These are phyloP conservation scores for Candida smagusa DNA, from an alignment of 1,139 yeast genomes.

Conservation along the genomic window DNA sequence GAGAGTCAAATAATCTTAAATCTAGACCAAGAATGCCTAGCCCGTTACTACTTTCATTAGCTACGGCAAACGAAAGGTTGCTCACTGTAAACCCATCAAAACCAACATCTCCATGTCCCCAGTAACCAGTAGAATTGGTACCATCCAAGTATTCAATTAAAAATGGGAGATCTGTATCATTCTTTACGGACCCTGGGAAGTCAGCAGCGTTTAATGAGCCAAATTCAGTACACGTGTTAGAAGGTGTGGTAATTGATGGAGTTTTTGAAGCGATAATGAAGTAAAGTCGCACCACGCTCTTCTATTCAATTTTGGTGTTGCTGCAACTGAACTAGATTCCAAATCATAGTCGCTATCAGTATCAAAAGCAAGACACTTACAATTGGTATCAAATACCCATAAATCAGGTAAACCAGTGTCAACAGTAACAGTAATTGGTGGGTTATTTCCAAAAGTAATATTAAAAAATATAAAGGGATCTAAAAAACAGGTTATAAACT, in stretches of 20 bases:
- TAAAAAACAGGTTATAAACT: too few relatives aligned
- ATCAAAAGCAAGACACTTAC: too few relatives aligned
- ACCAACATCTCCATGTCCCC: conserved; percentile 48
- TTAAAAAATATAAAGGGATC: too few relatives aligned
- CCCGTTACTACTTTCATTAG: conserved; percentile 36
- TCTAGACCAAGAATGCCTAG: conserved; percentile 58
- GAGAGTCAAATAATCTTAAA: conserved; percentile 45
- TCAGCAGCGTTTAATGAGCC: conserved; percentile 39
- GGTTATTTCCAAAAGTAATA: too few relatives aligned
- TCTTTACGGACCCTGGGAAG: conserved; percentile 30
- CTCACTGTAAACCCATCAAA: conserved; percentile 41
- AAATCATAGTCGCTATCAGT: too few relatives aligned
- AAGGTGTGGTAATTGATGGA: conserved; percentile 7
- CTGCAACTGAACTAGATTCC: too few relatives aligned
- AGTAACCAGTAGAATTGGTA: conserved; percentile 57
- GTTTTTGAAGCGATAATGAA: background rate
- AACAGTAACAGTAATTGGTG: too few relatives aligned
- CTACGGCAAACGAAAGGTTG: conserved; percentile 50
- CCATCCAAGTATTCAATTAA: conserved; percentile 60
- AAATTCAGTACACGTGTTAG: conserved; percentile 33
- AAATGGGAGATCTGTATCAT: conserved; percentile 31
- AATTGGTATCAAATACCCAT: too few relatives aligned
- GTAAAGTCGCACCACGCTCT: background rate
- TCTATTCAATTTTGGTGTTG: background rate
- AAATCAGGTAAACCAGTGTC: too few relatives aligned